Evolutionary conservation across 441 rosid species (phyloP).

Genomic region (Manihot esculenta): DNA sequence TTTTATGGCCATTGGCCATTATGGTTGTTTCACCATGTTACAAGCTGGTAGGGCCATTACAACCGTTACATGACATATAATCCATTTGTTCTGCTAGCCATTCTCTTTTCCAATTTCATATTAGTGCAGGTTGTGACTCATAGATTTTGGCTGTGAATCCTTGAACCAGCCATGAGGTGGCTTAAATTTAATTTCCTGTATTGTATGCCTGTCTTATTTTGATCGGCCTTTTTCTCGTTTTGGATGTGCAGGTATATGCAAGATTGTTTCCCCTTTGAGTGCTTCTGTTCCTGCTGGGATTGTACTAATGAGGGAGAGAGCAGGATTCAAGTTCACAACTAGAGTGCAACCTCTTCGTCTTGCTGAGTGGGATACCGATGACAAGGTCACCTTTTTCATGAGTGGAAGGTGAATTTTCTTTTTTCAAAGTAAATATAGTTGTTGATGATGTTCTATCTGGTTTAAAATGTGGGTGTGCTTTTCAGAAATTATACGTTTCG

Average conservation of each 20-base stretch:
- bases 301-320: constrained; percentile 84
- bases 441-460: constrained; percentile 13
- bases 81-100: not conserved
- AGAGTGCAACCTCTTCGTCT: constrained; percentile 99
- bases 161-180: not conserved
- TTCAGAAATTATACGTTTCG: constrained; percentile 94
- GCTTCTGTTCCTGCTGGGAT: constrained; percentile 93
- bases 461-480: constrained; percentile 34
- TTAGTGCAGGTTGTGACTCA: not conserved
- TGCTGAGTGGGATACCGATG: constrained; percentile 95
- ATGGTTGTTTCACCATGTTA: not conserved
- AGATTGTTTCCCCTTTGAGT: constrained; percentile 81
- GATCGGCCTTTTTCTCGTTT: not conserved
- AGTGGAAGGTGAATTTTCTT: constrained; percentile 79
- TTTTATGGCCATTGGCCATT: not conserved
- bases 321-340: constrained; percentile 94
- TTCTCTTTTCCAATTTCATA: not conserved
- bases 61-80: not conserved
- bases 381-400: constrained; percentile 96
- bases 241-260: constrained; percentile 74
- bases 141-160: not conserved
- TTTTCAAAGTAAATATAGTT: constrained; percentile 12
- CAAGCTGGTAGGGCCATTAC: not conserved
- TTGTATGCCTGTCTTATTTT: not conserved
- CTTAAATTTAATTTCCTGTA: too few species aligned